These are phyloP conservation scores for Colletotrichum chrysophilum DNA, from an alignment of 2,329 filamentous ascomycete genomes.

Conservation along the genomic window DNA sequence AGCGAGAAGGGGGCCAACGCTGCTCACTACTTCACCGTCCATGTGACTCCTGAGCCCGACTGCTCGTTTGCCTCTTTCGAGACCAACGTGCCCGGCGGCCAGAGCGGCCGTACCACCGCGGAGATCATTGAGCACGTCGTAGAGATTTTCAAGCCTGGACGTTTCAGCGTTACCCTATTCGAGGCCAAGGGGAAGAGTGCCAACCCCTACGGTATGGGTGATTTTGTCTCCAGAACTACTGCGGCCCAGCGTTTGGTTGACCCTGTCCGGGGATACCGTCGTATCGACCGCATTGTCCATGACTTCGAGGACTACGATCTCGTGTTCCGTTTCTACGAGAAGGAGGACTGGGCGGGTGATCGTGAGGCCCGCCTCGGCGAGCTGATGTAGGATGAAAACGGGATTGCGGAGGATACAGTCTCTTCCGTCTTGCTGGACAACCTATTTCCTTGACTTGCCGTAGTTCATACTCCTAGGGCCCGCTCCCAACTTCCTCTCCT, in stretches of 20 bases:
- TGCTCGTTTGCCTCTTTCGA: slow-evolving; percentile 99
- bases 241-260: slow-evolving; percentile 68
- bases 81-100: slow-evolving; percentile 91
- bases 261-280: slow-evolving; percentile 81
- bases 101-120: slow-evolving; percentile 85
- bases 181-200: slow-evolving; percentile 75
- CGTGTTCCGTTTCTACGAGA: slow-evolving; percentile 95
- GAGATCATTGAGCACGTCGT: slow-evolving; percentile 95
- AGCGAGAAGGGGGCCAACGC: slow-evolving; percentile 47
- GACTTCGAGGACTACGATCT: slow-evolving; percentile 97
- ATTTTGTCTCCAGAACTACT: slow-evolving; percentile 42
- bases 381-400: slow-evolving; percentile 35
- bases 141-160: slow-evolving; percentile 94
- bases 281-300: slow-evolving; percentile 94
- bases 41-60: slow-evolving; percentile 95
- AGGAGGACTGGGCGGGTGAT: slow-evolving; percentile 74
- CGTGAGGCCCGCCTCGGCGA: slow-evolving; percentile 61
- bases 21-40: slow-evolving; percentile 96
- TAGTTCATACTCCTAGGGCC: neutral
- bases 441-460: neutral
- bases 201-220: slow-evolving; percentile 43
- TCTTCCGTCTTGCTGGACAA: neutral
- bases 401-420: neutral
- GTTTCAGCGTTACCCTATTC: slow-evolving; percentile 96
- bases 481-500: neutral